Percentiles rank a stretch among this genome's conserved stretches.
These are phyloP conservation scores for Paramyrothecium sp. DNA, from an alignment of 2,329 filamentous ascomycete species.

Conservation along the genomic window DNA sequence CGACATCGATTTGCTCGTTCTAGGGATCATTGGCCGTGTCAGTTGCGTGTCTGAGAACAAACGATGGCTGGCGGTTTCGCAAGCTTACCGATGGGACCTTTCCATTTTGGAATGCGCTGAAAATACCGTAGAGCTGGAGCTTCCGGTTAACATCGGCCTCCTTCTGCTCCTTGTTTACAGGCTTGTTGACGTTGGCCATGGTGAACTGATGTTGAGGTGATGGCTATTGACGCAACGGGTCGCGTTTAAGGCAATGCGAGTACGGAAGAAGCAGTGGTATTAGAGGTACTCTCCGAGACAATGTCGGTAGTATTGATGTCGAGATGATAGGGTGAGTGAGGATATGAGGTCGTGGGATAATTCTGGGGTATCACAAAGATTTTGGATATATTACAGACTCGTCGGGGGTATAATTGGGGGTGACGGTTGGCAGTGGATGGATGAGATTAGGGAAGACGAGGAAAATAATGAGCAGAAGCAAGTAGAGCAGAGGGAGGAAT, in stretches of 20 bases:
- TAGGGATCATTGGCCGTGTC: slow-evolving; percentile 35
- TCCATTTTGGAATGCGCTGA: slow-evolving; percentile 78
- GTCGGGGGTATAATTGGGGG: background rate
- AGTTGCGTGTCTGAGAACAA: too few relatives aligned
- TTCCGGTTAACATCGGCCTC: slow-evolving; percentile 89
- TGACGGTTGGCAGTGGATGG: background rate
- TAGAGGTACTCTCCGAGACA: too few relatives aligned
- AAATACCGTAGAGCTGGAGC: slow-evolving; percentile 91
- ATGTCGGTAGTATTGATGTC: too few relatives aligned
- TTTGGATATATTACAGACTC: background rate
- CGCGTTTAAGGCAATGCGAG: too few relatives aligned
- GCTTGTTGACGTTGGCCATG: slow-evolving; percentile 61
- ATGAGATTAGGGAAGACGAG: too few relatives aligned
- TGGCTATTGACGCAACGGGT: too few relatives aligned
- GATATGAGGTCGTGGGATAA: background rate
- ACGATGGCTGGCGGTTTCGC: background rate
- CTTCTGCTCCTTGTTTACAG: slow-evolving; percentile 71
- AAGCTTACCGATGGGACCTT: slow-evolving; percentile 81
- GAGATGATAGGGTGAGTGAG: background rate
- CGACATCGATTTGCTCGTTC: slow-evolving; percentile 96
- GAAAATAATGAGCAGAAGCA: background rate
- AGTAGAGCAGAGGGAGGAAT: background rate
- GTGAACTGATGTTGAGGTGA: too few relatives aligned
- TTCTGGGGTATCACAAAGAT: background rate
- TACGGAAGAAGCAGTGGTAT: too few relatives aligned